Conservation (phyloP, 345 rosid species). For the Leavenworthia alabamica region DNA sequence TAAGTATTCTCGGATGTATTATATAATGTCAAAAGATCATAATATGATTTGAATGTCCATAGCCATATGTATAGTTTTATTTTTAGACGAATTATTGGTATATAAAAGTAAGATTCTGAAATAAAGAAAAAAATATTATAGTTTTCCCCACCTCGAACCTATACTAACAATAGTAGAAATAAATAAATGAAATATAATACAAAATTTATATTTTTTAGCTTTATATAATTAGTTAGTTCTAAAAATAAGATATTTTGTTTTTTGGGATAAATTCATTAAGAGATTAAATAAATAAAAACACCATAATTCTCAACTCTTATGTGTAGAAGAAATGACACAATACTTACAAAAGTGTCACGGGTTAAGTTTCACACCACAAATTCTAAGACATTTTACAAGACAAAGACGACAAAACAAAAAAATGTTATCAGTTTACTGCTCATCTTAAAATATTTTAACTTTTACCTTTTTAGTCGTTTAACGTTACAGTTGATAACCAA, state of each 20-base stretch:
- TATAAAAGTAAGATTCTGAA: neutral
- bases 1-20: neutral
- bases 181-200: neutral
- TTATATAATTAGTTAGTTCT: neutral
- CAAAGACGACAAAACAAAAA: neutral
- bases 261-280: neutral
- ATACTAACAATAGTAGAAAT: neutral
- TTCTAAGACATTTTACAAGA: conserved; percentile 12
- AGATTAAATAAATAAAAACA: neutral
- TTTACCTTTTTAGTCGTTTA: neutral
- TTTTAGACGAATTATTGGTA: neutral
- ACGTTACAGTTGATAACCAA: neutral
- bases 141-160: neutral
- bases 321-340: neutral
- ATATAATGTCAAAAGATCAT: neutral
- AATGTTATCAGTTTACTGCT: neutral
- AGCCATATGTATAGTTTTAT: neutral
- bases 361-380: conserved; percentile 27
- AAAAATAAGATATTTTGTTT: neutral
- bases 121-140: neutral
- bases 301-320: neutral
- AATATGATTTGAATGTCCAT: neutral
- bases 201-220: neutral
- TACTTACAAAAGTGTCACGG: conserved; percentile 15
- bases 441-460: neutral